A percentile compares a stretch with the other conserved stretches of the same genome.
These are phyloP conservation scores for Lecanoromycetidae sp. DNA, from an alignment of 2,329 filamentous ascomycete genomes.

Conservation along the genomic window DNA sequence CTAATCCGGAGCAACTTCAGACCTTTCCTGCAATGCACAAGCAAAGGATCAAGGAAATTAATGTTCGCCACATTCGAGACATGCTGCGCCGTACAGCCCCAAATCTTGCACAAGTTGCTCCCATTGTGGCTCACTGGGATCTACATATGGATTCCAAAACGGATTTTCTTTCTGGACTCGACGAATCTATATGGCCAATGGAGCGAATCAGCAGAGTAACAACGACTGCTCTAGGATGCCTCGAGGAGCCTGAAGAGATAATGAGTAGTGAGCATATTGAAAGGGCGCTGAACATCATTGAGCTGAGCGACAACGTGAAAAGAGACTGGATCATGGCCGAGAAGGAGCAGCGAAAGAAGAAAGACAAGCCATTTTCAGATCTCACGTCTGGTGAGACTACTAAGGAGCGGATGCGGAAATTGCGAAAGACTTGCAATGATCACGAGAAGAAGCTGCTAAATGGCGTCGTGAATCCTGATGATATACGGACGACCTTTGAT, in stretches of 20 bases:
- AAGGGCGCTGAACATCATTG: slow-evolving; percentile 32
- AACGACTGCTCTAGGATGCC: slow-evolving; percentile 40
- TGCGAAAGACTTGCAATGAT: slow-evolving; percentile 50
- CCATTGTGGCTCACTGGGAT: slow-evolving; percentile 26
- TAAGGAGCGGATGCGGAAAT: slow-evolving; percentile 34
- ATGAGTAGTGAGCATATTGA: slow-evolving; percentile 29
- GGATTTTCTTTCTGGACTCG: slow-evolving; percentile 28
- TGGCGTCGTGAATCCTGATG: slow-evolving; percentile 68
- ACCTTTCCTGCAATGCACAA: slow-evolving; percentile 39
- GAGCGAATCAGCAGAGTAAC: slow-evolving; percentile 50
- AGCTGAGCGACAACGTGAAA: slow-evolving; percentile 38
- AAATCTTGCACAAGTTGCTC: slow-evolving; percentile 20
- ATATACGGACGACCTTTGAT: slow-evolving; percentile 74
- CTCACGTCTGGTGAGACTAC: slow-evolving; percentile 23
- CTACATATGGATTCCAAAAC: slow-evolving; percentile 18
- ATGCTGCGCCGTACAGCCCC: slow-evolving; percentile 44
- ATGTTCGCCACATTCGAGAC: slow-evolving; percentile 51
- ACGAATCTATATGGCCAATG: slow-evolving; percentile 45
- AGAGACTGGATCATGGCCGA: slow-evolving; percentile 32
- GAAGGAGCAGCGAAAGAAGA: slow-evolving; percentile 29
- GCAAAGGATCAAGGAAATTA: slow-evolving; percentile 42
- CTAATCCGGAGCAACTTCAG: slow-evolving; percentile 27
- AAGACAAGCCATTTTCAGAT: slow-evolving; percentile 20
- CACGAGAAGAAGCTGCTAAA: slow-evolving; percentile 74
- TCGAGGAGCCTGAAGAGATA: slow-evolving; percentile 31